Evolutionary conservation across 768 basidiomycete species (phyloP), one percentile per base, ranked within the genome.

Genomic region (Boletellus ananas): DNA sequence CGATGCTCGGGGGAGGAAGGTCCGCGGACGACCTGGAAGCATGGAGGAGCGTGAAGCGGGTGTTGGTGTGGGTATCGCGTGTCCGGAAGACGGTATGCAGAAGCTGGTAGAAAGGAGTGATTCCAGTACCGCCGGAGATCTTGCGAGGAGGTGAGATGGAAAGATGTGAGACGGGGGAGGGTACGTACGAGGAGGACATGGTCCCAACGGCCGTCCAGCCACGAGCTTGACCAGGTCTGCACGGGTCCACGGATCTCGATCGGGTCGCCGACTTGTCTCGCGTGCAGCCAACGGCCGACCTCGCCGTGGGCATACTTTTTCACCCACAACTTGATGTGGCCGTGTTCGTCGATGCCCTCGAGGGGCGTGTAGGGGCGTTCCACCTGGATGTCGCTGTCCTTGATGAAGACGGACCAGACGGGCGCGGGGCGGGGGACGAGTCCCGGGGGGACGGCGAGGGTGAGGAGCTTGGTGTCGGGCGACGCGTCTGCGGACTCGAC

Each of bases 51-150:
- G 83, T 90, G 61, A 86, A 85, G 3, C 78, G 81, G 39, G 86
- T 81, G 25, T 63, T 65, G 18, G 69, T 53, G 20, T 44, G 14
- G 41, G 54, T 35, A 55, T 58, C 40, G 35, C 53, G 50, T 17
- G 68, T 35, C 25, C 60, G 68, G 37, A 90, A 79, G 13, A 78
- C 59, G 7, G 68, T 68, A 58, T 85, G 76, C 50, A 91, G 72
- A 17, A 93, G 73, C 61, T 93, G 90, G 59, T 81, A 82, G 64
- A 93, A 92, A 4, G 90, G 91, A 14, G 90, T 85, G 43, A 93
- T 84, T 25, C 91, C 90, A 5, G 90, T 93, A 23, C 90, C 90
- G 34, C 90, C 90, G 38, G 89, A 91, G 47, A 93, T 83, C 90
- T 93, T 51, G 39, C n/a, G 14, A 11, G 11, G 35, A n/a, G 10